These are phyloP conservation scores for Blumeria graminis DNA, from an alignment of 2,329 filamentous ascomycete species.

Conservation along the genomic window DNA sequence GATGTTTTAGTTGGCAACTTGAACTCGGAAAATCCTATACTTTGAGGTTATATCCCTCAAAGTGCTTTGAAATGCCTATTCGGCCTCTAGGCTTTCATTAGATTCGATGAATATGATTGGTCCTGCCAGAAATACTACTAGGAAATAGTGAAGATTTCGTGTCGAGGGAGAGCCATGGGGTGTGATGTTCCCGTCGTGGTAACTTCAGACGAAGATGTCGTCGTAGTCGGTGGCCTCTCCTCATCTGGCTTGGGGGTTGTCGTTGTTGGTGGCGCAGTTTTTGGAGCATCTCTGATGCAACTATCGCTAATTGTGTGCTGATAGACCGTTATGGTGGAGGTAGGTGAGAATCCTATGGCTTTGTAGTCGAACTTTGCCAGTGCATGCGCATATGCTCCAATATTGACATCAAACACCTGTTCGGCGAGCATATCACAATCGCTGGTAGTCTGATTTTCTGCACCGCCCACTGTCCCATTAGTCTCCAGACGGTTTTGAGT, in stretches of 20 bases:
- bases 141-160: no score
- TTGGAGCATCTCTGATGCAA: not conserved
- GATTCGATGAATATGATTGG: no score
- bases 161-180: no score
- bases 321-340: conserved; percentile 5
- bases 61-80: no score
- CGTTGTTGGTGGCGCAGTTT: not conserved
- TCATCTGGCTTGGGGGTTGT: not conserved
- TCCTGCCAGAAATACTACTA: no score
- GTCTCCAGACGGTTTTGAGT: not conserved
- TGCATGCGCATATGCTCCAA: conserved; percentile 8
- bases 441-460: not conserved
- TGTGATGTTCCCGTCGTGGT: no score
- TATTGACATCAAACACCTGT: conserved; percentile 6
- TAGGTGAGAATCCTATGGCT: conserved; percentile 5
- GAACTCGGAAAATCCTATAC: no score
- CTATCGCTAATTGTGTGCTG: not conserved
- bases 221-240: no score
- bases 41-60: no score
- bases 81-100: no score
- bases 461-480: not conserved
- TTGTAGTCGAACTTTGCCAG: conserved; percentile 8
- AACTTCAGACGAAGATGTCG: no score
- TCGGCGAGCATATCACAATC: conserved; percentile 5
- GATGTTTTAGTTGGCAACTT: no score